Evolutionary conservation across 179 eudicot species (phyloP), one percentile per base, ranked within the genome.

Genomic region (Spinacia oleracea): DNA sequence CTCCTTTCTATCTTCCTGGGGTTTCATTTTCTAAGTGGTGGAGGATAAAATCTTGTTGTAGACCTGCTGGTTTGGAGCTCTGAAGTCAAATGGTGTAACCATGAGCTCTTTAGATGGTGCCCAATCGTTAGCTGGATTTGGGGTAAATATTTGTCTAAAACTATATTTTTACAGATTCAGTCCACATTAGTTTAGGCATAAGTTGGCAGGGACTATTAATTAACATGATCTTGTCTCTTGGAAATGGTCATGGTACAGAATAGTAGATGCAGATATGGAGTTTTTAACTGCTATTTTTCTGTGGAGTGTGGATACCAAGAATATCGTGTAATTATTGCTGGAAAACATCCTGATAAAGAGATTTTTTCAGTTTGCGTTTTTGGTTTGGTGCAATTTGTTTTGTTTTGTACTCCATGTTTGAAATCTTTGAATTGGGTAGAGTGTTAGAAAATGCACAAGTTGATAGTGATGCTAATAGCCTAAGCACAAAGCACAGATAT

Each of bases 101-200:
- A 75, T 42, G 55, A 59, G 78, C 38, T 12, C 51, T 75, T 42
- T 7, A 40, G 23, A 16, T 21, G 34, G 18, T 59, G 35, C 43
- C 42, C 63, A 38, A 46, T 34, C 27, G 56, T 73, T 42, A 9
- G 8, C 15, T 16, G 75, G 75, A 72, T 72, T 51, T 72, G 42
- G 27, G 12, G 14, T 0, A 3, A 63, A 4, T 1, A 31, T 8
- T 21, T 15, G n/a, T 55, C 16, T 55, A 9, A 9, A 55, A 2
- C 0, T 55, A 20, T 20, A 1, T n/a, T n/a, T 55, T 55, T 55
- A n/a, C 60, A 29, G 14, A 63, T 29, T 29, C 21, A 9, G 38
- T 31, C 21, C 6, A 31, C 40, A 8, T n/a, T 55, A 55, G 25
- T 7, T 31, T 40, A 31, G 59, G 21, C 25, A 55, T 9, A 8